These are phyloP conservation scores for Gonium pectorale DNA, from an alignment of 139 green algal genomes.

Conservation along the genomic window DNA sequence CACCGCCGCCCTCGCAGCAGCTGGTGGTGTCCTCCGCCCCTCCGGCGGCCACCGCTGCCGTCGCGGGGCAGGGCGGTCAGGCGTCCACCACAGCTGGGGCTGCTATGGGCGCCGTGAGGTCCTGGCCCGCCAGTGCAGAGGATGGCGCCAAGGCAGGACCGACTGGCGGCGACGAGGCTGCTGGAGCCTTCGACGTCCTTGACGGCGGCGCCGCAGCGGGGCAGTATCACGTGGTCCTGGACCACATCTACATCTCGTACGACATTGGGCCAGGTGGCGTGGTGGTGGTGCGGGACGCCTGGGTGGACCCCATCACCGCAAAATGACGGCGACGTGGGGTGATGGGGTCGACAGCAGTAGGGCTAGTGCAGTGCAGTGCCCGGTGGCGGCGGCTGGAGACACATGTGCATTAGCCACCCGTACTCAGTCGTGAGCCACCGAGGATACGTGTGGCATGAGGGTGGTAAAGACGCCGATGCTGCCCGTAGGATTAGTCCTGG, in stretches of 20 bases:
- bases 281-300: conserved; percentile 14
- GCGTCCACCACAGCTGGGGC: conserved; percentile 2
- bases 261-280: conserved; percentile 36
- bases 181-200: not conserved
- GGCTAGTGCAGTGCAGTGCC: not conserved
- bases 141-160: not conserved
- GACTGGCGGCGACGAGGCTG: not conserved
- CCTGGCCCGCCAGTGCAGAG: not conserved
- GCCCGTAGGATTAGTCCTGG: too few relatives aligned
- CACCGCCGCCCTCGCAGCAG: not conserved
- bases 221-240: conserved; percentile 71
- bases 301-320: conserved; percentile 29
- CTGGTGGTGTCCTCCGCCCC: not conserved
- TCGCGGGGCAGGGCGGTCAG: too few relatives aligned
- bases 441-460: too few relatives aligned
- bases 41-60: not conserved
- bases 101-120: not conserved
- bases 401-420: too few relatives aligned
- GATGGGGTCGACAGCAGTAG: not conserved
- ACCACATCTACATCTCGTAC: conserved; percentile 70
- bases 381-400: too few relatives aligned
- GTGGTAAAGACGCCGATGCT: too few relatives aligned
- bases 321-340: not conserved
- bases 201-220: not conserved
- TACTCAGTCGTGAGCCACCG: too few relatives aligned